A percentile compares a stretch with the other conserved stretches of the same genome.
These are phyloP conservation scores for Eucalyptus cloeziana DNA, from an alignment of 345 rosid genomes.

Conservation along the genomic window DNA sequence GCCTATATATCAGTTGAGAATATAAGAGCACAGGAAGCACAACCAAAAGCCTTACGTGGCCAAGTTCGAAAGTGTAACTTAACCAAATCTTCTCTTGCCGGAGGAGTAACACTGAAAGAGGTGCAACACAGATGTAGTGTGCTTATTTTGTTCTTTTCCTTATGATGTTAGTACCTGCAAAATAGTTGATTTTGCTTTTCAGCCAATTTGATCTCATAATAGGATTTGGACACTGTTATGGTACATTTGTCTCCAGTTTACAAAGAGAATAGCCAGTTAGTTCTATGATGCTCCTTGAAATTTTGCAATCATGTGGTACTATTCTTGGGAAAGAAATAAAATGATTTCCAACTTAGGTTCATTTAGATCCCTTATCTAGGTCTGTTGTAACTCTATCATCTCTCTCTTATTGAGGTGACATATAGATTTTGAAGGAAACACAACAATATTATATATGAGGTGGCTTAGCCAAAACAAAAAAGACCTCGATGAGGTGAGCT, in stretches of 20 bases:
- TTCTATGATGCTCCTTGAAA: neutral
- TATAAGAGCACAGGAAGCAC: slow-evolving; percentile 2
- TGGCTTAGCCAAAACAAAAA: neutral
- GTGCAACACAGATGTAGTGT: slow-evolving; percentile 5
- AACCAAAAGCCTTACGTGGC: slow-evolving; percentile 26
- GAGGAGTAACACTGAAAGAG: slow-evolving; percentile 65
- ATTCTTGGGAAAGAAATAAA: neutral
- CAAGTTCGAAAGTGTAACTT: slow-evolving; percentile 66
- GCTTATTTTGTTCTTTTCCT: neutral
- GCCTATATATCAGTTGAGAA: slow-evolving; percentile 64
- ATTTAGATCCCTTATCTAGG: neutral
- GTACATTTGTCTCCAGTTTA: neutral
- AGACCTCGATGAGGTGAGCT: neutral
- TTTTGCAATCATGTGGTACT: neutral
- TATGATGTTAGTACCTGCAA: neutral
- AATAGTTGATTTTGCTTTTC: neutral
- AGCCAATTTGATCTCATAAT: neutral
- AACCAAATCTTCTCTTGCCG: slow-evolving; percentile 41
- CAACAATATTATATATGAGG: neutral
- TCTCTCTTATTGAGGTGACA: neutral
- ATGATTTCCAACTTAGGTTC: neutral
- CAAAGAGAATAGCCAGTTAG: neutral
- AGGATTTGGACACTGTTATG: neutral
- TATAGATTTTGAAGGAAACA: neutral
- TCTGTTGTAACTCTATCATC: neutral